Percentiles rank a stretch among this genome's conserved stretches.
These are phyloP conservation scores for Aspergillus proliferans DNA, from an alignment of 2,329 filamentous ascomycete genomes.

Conservation along the genomic window DNA sequence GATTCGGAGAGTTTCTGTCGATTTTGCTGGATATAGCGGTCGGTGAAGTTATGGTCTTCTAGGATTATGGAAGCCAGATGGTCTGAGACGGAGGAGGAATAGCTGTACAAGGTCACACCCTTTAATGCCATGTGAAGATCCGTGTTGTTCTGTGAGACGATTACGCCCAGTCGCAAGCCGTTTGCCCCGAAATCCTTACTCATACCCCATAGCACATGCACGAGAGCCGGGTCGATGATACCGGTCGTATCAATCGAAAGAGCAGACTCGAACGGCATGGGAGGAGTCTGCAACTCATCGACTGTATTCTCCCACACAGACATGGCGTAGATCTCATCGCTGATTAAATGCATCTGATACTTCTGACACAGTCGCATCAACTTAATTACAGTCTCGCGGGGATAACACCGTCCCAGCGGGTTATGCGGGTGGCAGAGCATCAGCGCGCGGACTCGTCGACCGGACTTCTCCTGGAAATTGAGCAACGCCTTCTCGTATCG, in stretches of 20 bases:
- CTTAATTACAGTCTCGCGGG: constrained; percentile 33
- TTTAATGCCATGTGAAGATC: constrained; percentile 35
- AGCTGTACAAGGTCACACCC: constrained; percentile 42
- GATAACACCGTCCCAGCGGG: constrained; percentile 46
- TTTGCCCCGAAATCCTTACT: constrained; percentile 53
- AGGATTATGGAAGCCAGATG: constrained; percentile 35
- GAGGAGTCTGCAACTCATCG: constrained; percentile 15
- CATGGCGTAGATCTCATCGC: constrained; percentile 55
- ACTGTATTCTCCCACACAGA: constrained; percentile 44
- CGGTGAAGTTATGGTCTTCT: constrained; percentile 40
- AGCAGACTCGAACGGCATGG: constrained; percentile 40
- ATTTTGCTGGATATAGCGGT: constrained; percentile 42
- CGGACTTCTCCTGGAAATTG: constrained; percentile 28
- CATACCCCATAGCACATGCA: constrained; percentile 49
- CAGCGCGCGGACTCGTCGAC: constrained; percentile 41
- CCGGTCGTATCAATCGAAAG: constrained; percentile 40
- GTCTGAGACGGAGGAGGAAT: constrained; percentile 41
- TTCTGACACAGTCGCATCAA: constrained; percentile 47
- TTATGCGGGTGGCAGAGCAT: constrained; percentile 50
- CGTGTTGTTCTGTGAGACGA: constrained; percentile 45
- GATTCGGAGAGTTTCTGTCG: constrained; percentile 33
- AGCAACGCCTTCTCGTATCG: constrained; percentile 43
- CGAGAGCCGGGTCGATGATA: constrained; percentile 43
- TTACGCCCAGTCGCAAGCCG: constrained; percentile 47
- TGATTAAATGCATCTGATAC: constrained; percentile 49